Conservation (phyloP, 306 rosid genomes). For the Vicia sativa region DNA sequence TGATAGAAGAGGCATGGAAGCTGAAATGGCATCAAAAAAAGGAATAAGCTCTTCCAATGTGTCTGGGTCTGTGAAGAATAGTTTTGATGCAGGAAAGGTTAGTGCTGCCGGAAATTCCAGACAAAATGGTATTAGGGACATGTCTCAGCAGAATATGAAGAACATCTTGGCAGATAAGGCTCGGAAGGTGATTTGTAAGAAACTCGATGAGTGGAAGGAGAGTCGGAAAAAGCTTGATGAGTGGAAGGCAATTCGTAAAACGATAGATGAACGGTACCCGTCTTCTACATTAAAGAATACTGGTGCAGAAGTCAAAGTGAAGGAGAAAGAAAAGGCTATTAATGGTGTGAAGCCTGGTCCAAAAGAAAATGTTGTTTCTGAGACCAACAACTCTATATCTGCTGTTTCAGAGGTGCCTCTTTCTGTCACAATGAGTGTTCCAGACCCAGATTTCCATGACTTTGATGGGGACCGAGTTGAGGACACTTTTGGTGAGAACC, state of each 20-base stretch:
- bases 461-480: constrained; percentile 83
- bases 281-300: constrained; percentile 34
- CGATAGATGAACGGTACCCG: constrained; percentile 51
- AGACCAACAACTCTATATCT: constrained; percentile 32
- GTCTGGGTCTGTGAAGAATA: constrained; percentile 48
- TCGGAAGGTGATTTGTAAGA: constrained; percentile 54
- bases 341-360: constrained; percentile 41
- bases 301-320: constrained; percentile 38
- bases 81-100: constrained; percentile 45
- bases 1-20: constrained; percentile 31
- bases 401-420: constrained; percentile 39
- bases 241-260: constrained; percentile 50
- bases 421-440: constrained; percentile 67
- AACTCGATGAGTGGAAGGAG: constrained; percentile 58
- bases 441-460: constrained; percentile 91
- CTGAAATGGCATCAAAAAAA: constrained; percentile 36
- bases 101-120: constrained; percentile 43
- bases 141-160: constrained; percentile 47
- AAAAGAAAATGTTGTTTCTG: constrained; percentile 38
- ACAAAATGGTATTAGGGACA: constrained; percentile 44
- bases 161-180: constrained; percentile 59
- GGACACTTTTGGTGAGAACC: constrained; percentile 67
- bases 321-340: constrained; percentile 38
- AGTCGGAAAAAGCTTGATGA: constrained; percentile 55
- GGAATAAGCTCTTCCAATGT: constrained; percentile 40